Evolutionary conservation across 441 rosid genomes (phyloP).

Genomic region (Aleurites moluccanus): DNA sequence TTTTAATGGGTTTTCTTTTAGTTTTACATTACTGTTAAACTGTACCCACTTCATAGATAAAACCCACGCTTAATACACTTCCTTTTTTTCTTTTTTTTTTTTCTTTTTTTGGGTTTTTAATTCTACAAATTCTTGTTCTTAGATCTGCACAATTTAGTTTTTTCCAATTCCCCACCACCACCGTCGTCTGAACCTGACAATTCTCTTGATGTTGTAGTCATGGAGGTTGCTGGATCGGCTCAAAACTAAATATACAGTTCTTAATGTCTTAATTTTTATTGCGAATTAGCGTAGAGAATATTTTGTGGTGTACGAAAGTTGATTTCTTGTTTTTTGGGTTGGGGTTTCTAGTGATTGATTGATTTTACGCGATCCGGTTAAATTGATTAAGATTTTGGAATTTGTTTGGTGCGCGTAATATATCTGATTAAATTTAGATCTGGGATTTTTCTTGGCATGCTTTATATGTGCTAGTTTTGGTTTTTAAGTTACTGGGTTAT

Average conservation of each 20-base stretch:
- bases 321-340: not conserved
- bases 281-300: not conserved
- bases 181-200: not conserved
- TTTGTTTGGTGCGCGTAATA: conserved; percentile 7
- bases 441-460: conserved; percentile 17
- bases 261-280: not conserved
- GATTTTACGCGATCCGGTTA: conserved; percentile 20
- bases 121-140: not conserved
- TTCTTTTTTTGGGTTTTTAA: no score
- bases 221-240: not conserved
- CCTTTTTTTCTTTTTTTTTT: no score
- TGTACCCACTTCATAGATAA: conserved; percentile 16
- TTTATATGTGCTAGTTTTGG: conserved; percentile 17
- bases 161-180: no score
- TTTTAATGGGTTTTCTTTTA: not conserved
- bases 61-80: no score
- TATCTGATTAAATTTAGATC: conserved; percentile 23
- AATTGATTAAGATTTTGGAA: conserved; percentile 8
- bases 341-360: conserved; percentile 15
- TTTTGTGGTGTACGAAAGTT: conserved; percentile 2
- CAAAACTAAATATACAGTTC: not conserved
- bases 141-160: conserved; percentile 24
- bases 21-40: conserved; percentile 5
- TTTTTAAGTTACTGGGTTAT: conserved; percentile 5
- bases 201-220: not conserved